A percentile compares a stretch with the other conserved stretches of the same genome.
Evolutionary conservation across 352 stramenopile species (phyloP).

Genomic region (Globisporangium radiosum): DNA sequence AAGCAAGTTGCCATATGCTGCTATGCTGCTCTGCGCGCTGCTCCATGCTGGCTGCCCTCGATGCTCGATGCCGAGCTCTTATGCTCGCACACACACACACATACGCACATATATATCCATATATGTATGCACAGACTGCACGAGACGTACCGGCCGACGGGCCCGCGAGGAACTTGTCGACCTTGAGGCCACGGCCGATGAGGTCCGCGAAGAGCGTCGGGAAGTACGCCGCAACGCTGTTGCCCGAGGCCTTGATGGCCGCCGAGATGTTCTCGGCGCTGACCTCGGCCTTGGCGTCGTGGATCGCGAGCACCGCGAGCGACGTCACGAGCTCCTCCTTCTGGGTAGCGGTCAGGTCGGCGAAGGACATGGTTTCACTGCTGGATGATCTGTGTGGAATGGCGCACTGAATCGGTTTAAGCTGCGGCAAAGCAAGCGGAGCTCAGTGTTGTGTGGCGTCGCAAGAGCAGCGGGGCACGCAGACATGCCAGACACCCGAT

Average conservation of each 20-base stretch:
- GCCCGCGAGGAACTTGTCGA: slow-evolving; percentile 86
- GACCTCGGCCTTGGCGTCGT: slow-evolving; percentile 68
- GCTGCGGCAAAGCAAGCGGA: slow-evolving; percentile 39
- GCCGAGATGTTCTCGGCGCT: slow-evolving; percentile 73
- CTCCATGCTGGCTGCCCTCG: not conserved
- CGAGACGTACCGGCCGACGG: slow-evolving; percentile 73
- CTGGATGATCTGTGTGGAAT: slow-evolving; percentile 31
- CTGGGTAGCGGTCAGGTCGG: slow-evolving; percentile 72
- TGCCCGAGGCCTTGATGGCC: slow-evolving; percentile 69
- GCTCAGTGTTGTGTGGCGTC: slow-evolving; percentile 44
- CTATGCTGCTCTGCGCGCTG: not conserved
- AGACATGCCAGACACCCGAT: not conserved
- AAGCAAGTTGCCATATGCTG: too few relatives aligned
- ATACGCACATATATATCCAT: not conserved
- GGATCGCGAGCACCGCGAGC: slow-evolving; percentile 75
- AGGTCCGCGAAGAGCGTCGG: slow-evolving; percentile 81
- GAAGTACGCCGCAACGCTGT: slow-evolving; percentile 72
- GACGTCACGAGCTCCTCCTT: slow-evolving; percentile 84
- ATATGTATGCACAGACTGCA: not conserved
- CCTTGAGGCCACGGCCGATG: slow-evolving; percentile 70
- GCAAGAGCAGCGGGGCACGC: too few relatives aligned
- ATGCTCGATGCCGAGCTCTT: too few relatives aligned
- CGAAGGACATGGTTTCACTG: slow-evolving; percentile 74
- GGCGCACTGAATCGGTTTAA: slow-evolving; percentile 85
- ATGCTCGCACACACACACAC: too few relatives aligned